Conservation (phyloP, 2,329 filamentous ascomycete species). For the Sporothrix globosa region DNA sequence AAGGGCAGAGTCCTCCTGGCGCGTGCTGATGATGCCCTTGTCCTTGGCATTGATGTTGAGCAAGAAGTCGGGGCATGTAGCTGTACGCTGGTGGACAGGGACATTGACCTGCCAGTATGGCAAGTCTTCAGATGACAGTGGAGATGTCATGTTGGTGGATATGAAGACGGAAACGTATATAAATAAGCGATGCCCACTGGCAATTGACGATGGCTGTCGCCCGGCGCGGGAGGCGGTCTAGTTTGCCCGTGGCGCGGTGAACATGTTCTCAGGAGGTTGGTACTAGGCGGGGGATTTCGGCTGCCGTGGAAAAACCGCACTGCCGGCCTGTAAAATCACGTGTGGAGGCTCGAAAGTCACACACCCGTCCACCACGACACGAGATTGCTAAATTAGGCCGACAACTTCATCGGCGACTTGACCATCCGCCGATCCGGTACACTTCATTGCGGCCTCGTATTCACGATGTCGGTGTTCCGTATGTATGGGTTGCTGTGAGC, state of each 20-base stretch:
- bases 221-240: not conserved
- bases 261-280: too few species aligned
- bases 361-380: not conserved
- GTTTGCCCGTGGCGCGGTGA: not conserved
- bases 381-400: not conserved
- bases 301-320: not conserved
- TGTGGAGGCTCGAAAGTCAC: not conserved
- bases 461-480: not conserved
- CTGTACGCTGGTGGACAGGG: constrained; percentile 61
- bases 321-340: not conserved
- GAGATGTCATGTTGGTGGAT: not conserved
- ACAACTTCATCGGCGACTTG: not conserved
- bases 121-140: constrained; percentile 34
- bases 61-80: constrained; percentile 73
- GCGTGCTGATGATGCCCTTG: constrained; percentile 67
- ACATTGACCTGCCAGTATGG: constrained; percentile 88
- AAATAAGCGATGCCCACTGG: not conserved
- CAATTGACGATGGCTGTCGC: not conserved
- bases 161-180: not conserved
- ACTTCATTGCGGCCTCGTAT: too few species aligned
- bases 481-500: too few species aligned
- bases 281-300: too few species aligned
- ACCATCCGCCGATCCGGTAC: not conserved
- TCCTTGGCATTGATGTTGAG: constrained; percentile 68
- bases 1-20: constrained; percentile 65